Base-by-base conservation (phyloP, 768 basidiomycete genomes). In the Tricholoma terreum region DNA sequence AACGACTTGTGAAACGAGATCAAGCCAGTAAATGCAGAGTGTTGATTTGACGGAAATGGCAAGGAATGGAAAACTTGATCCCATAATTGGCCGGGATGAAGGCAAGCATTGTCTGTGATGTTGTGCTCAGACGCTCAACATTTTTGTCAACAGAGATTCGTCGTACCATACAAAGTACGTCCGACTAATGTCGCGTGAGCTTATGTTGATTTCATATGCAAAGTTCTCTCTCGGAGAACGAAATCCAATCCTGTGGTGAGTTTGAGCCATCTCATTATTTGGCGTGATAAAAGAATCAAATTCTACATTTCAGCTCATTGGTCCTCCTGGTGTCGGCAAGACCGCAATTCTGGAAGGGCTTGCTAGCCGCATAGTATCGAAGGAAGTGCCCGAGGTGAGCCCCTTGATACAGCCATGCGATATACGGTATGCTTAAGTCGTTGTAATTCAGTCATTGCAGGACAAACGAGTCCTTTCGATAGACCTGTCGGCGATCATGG, bases 341-440 rank as follows among this genome's bases (percentile, higher is more conserved):
- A 96, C 94, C 0, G 92, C 94, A 0, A 94, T 96, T 52, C 69
- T 95, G 11, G 94, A 95, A 73, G 94, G 94, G 2, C 79, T 97
- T 14, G 94, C 94, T 0, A 89, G 83, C 62, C 78, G 94, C 21
- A 94, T 96, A 52, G 85, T 95, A 0, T 83, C 89, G 3, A 90
- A 87, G 68, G 92, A 95, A 69, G 94, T 96, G 7, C 94, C 94
- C 15, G 94, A 95, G 78, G 92, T 92, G 54, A 31, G 77, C 67
- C n/a, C 50, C 7, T 14, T 14, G 6, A 7, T n/a, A 9, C 12
- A 6, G 15, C n/a, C 2, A 7, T 9, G 27, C 14, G 30, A 15
- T n/a, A 15, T 15, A 30, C 4, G 15, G 7, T n/a, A 11, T 30
- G 5, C 15, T n/a, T 6, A 11, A 33, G 38, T 30, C 30, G 54